phyloP scores from a whole-genome alignment of 495 filamentous ascomycete species.

The Trypethelium eluteriae region DNA sequence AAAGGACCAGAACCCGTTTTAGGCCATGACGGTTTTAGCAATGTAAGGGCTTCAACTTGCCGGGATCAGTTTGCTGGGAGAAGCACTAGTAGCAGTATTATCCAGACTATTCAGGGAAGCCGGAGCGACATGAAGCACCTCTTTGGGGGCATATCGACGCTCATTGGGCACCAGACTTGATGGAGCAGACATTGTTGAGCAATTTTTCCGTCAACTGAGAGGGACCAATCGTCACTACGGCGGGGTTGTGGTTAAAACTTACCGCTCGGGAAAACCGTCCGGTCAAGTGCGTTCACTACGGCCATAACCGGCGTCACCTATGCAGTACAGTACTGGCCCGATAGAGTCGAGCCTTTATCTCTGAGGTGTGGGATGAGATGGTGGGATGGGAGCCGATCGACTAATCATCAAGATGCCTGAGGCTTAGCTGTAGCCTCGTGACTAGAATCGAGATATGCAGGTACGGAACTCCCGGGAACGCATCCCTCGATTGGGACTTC shows the following conservation, averaged over 20 bases:
- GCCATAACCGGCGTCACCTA: too few relatives aligned
- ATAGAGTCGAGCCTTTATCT: too few relatives aligned
- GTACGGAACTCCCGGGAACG: too few relatives aligned
- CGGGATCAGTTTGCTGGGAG: not conserved
- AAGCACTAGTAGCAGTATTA: not conserved
- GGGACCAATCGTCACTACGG: not conserved
- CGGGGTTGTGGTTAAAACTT: not conserved
- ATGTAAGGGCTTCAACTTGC: not conserved
- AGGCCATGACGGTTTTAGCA: not conserved
- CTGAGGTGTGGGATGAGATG: too few relatives aligned
- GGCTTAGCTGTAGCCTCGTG: too few relatives aligned
- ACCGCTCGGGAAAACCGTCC: conserved; percentile 1
- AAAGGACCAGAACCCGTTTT: too few relatives aligned
- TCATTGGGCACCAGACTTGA: not conserved
- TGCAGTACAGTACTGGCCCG: too few relatives aligned
- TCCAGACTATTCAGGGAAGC: not conserved
- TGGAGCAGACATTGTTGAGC: not conserved
- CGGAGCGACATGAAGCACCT: not conserved
- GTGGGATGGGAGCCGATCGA: too few relatives aligned
- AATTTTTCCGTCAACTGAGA: conserved; percentile 9
- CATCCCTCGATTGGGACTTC: too few relatives aligned
- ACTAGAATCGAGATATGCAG: too few relatives aligned
- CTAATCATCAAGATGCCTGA: too few relatives aligned
- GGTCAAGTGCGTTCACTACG: too few relatives aligned
- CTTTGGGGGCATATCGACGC: not conserved